Evolutionary conservation across 164 flowering plant species (phyloP), one percentile per base, ranked within the genome.

Genomic region (Protea cynaroides): DNA sequence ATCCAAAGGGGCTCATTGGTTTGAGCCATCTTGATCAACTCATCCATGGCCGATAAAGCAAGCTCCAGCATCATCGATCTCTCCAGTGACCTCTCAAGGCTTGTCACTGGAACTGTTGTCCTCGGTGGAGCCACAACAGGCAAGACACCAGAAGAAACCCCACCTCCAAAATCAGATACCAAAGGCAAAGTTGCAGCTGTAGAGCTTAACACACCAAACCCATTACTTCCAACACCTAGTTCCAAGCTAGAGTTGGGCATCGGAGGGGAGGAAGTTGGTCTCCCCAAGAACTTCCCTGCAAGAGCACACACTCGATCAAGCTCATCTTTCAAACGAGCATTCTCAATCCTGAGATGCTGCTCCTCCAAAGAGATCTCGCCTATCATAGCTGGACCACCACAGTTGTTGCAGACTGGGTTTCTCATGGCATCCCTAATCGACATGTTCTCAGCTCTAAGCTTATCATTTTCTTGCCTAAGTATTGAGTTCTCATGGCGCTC

Each of bases 31-130:
- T 85, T 91, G 7, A 91, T 80, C 74, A 94, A 63, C 58, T 94
- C 99, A 52, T 91, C 95, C 99, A 94, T 94, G 34, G 97, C 95
- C 38, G 86, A 75, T 78, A 91, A 76, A 47, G 99, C 97, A 43
- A 91, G 85, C 79, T 91, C 97, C 70, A 86, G 69, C 63, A 81
- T 82, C 89, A 94, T 76, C 1, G 97, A 86, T 62, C 87, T 80
- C 81, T 92, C 95, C 8, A 79, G 36, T 4, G 89, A 81, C 54
- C 82, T 76, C 22, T 86, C 95, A 6, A 84, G 50, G 2, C 82
- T 84, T 0, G 73, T 50, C 23, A 72, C 73, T 76, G 0, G 75
- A 49, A 1, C 72, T 49, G n/a, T n/a, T 1, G 81, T 21, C 51
- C 79, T 76, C 10, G 71, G 21, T 4, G 81, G 70, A 21, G 84